These are phyloP conservation scores for Salvia hispanica DNA, from an alignment of 257 asterid species.

Conservation along the genomic window DNA sequence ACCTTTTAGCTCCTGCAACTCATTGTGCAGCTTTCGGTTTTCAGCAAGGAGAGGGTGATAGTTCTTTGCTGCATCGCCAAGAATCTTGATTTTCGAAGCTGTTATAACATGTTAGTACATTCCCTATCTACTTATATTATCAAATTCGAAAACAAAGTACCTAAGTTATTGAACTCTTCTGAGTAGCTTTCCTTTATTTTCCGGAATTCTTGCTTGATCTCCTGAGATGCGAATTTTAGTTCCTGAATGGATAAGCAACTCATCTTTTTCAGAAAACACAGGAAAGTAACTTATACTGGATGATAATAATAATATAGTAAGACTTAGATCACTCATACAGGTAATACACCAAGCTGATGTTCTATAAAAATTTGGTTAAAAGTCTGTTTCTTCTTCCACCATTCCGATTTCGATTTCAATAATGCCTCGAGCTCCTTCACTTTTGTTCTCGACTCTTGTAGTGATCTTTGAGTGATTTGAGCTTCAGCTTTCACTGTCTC, in stretches of 20 bases:
- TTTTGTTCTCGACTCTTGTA: constrained; percentile 47
- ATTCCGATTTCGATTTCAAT: constrained; percentile 46
- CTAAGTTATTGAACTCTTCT: constrained; percentile 65
- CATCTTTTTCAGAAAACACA: neutral
- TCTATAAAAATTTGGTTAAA: constrained; percentile 63
- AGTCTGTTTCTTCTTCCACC: constrained; percentile 68
- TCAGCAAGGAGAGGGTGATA: constrained; percentile 62
- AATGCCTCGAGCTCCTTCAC: constrained; percentile 57
- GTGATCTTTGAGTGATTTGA: constrained; percentile 15
- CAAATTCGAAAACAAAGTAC: constrained; percentile 34
- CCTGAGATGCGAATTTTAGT: constrained; percentile 64
- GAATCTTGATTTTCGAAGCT: constrained; percentile 53
- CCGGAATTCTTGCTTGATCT: constrained; percentile 74
- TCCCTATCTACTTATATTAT: neutral
- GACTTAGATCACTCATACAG: constrained; percentile 46
- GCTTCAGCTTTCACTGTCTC: constrained; percentile 33
- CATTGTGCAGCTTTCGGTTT: constrained; percentile 75
- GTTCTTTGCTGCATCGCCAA: constrained; percentile 64
- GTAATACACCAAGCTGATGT: constrained; percentile 83
- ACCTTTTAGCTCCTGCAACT: constrained; percentile 93
- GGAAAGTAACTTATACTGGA: neutral
- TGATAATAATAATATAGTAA: neutral
- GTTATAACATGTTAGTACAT: constrained; percentile 22
- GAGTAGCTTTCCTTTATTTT: constrained; percentile 62
- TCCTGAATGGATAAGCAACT: constrained; percentile 49